These are phyloP conservation scores for Hanseniaspora guilliermondii DNA, from an alignment of 805 yeast genomes.

Conservation along the genomic window DNA sequence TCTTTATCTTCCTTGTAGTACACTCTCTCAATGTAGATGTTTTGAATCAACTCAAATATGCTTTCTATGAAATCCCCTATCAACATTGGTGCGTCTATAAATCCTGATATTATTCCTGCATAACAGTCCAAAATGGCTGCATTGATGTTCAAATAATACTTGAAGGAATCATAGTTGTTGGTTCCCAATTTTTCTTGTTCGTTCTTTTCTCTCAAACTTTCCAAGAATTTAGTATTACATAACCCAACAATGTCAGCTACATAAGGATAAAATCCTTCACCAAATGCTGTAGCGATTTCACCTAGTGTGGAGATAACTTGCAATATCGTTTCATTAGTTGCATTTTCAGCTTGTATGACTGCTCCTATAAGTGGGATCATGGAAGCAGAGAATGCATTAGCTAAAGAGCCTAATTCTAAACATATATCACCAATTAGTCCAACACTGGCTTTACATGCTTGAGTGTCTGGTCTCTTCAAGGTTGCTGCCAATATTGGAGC, in stretches of 20 bases:
- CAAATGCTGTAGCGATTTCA: conserved; percentile 84
- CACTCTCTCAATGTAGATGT: conserved; percentile 8
- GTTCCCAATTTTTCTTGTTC: conserved; percentile 45
- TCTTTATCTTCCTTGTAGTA: conserved; percentile 12
- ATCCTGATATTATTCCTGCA: conserved; percentile 90
- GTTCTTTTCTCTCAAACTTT: conserved; percentile 41
- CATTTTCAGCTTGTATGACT: conserved; percentile 51
- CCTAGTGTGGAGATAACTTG: conserved; percentile 86
- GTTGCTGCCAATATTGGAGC: conserved; percentile 74
- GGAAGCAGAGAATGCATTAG: conserved; percentile 63
- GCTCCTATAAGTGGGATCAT: conserved; percentile 75
- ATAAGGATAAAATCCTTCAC: conserved; percentile 62
- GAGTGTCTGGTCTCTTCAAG: conserved; percentile 67
- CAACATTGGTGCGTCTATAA: conserved; percentile 53
- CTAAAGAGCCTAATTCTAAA: conserved; percentile 66
- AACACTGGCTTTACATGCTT: conserved; percentile 78
- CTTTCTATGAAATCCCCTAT: conserved; percentile 53
- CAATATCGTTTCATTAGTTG: conserved; percentile 75
- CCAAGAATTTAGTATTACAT: conserved; percentile 28
- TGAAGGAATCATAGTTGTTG: conserved; percentile 58
- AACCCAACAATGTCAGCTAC: conserved; percentile 68
- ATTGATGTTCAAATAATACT: conserved; percentile 56
- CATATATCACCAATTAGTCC: conserved; percentile 91
- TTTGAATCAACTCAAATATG: conserved; percentile 56
- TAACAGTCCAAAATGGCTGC: conserved; percentile 92